These are phyloP conservation scores for Ophiocordyceps camponoti-floridani DNA, from an alignment of 2,329 filamentous ascomycete species.

Conservation along the genomic window DNA sequence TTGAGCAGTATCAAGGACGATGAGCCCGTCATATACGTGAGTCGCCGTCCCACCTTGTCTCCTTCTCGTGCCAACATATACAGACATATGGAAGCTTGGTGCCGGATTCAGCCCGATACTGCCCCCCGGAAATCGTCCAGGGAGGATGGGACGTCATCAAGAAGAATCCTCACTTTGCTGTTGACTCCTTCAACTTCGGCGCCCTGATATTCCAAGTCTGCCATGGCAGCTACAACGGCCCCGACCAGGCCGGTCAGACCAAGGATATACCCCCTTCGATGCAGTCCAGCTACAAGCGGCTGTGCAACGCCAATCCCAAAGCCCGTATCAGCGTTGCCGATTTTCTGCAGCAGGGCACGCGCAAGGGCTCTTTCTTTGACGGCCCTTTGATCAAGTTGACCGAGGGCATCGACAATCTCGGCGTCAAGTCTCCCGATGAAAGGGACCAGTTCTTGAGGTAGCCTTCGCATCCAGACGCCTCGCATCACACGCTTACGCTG, in stretches of 20 bases:
- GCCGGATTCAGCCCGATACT: slow-evolving; percentile 69
- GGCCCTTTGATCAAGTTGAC: slow-evolving; percentile 83
- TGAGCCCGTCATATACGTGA: slow-evolving; percentile 74
- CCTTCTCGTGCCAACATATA: background rate
- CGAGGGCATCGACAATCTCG: slow-evolving; percentile 81
- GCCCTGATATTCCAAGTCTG: slow-evolving; percentile 79
- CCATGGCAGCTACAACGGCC: slow-evolving; percentile 62
- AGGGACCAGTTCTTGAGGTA: slow-evolving; percentile 66
- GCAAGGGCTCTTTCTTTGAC: slow-evolving; percentile 76
- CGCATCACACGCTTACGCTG: slow-evolving; percentile 11
- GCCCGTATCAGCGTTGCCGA: slow-evolving; percentile 65
- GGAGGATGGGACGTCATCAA: slow-evolving; percentile 88
- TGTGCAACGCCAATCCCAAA: slow-evolving; percentile 81
- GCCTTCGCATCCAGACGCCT: slow-evolving; percentile 7
- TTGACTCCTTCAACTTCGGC: slow-evolving; percentile 79
- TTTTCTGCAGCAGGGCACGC: slow-evolving; percentile 78
- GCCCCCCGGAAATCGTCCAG: slow-evolving; percentile 70
- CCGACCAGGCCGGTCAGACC: slow-evolving; percentile 68
- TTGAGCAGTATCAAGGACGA: slow-evolving; percentile 93
- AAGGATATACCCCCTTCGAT: slow-evolving; percentile 75
- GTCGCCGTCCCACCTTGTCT: slow-evolving; percentile 1
- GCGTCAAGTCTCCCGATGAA: slow-evolving; percentile 71
- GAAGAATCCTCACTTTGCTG: slow-evolving; percentile 58
- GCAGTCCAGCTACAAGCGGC: slow-evolving; percentile 78
- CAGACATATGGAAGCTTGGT: slow-evolving; percentile 75